phyloP scores from a whole-genome alignment of 2,329 filamentous ascomycete genomes.

The Xylariaceae sp. region DNA sequence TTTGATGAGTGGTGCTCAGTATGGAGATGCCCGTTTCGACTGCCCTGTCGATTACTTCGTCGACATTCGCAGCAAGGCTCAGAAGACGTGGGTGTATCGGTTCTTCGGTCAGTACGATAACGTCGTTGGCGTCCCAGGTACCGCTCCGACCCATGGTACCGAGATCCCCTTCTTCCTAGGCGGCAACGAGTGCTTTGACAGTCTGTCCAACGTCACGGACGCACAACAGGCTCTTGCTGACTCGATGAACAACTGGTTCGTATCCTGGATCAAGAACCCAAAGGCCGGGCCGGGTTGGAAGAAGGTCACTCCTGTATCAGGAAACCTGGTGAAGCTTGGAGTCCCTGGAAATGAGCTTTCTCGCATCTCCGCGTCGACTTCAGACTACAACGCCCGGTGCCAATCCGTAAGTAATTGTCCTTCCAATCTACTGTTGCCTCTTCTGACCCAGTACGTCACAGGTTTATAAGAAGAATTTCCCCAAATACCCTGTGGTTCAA shows the following conservation, averaged over 20 bases:
- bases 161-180: slow-evolving; percentile 43
- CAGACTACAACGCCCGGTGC: slow-evolving; percentile 30
- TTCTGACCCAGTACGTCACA: neutral
- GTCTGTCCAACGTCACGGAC: slow-evolving; percentile 28
- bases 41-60: slow-evolving; percentile 36
- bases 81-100: slow-evolving; percentile 39
- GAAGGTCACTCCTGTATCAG: slow-evolving; percentile 25
- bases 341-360: slow-evolving; percentile 30
- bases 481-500: neutral
- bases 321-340: slow-evolving; percentile 28
- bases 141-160: slow-evolving; percentile 33
- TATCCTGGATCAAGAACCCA: slow-evolving; percentile 40
- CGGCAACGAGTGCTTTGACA: slow-evolving; percentile 38
- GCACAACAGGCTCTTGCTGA: slow-evolving; percentile 37
- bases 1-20: slow-evolving; percentile 37
- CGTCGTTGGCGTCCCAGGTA: slow-evolving; percentile 30
- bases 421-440: neutral
- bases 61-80: slow-evolving; percentile 32
- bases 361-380: slow-evolving; percentile 22
- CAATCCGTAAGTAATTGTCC: slow-evolving; percentile 16
- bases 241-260: slow-evolving; percentile 37
- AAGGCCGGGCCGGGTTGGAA: slow-evolving; percentile 37
- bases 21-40: slow-evolving; percentile 42
- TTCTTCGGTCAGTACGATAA: slow-evolving; percentile 39
- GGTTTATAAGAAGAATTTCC: neutral